Evolutionary conservation across 2,329 filamentous ascomycete species (phyloP).

Genomic region (Diaporthe citri): DNA sequence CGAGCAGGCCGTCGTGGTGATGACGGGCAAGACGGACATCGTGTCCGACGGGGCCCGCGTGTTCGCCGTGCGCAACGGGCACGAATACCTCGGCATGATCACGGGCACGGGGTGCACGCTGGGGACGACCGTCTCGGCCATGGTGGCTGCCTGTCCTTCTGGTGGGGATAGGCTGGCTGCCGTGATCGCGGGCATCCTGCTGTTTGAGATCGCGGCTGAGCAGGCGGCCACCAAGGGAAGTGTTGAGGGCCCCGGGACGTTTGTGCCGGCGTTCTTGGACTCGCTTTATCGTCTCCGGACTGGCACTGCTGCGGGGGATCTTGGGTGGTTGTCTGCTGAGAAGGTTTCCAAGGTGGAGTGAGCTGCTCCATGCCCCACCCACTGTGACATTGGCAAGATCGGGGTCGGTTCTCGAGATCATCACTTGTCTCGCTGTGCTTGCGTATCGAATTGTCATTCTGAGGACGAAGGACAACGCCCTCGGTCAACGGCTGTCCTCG

Average conservation of each 20-base stretch:
- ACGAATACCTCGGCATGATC: conserved; percentile 76
- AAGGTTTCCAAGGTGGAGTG: background rate
- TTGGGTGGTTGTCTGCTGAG: conserved; percentile 26
- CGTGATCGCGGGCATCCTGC: conserved; percentile 77
- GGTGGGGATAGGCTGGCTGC: conserved; percentile 76
- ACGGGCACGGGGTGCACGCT: conserved; percentile 89
- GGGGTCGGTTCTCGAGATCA: too few species aligned
- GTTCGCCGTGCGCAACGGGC: conserved; percentile 80
- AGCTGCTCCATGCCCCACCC: background rate
- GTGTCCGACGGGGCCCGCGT: conserved; percentile 80
- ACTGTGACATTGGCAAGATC: background rate
- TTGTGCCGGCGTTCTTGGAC: conserved; percentile 88
- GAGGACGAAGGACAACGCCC: background rate
- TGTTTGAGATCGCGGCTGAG: conserved; percentile 83
- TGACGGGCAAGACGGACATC: conserved; percentile 85
- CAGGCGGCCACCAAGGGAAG: conserved; percentile 71
- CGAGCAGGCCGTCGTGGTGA: conserved; percentile 79
- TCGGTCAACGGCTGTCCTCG: background rate
- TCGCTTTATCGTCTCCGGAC: conserved; percentile 64
- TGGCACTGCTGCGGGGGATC: conserved; percentile 10
- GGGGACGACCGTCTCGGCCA: conserved; percentile 83
- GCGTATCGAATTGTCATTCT: background rate
- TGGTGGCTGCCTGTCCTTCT: conserved; percentile 70
- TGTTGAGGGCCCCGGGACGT: conserved; percentile 85
- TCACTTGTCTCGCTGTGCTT: too few species aligned